Conservation (phyloP, 768 basidiomycete species). For the Kwoniella sp. region DNA sequence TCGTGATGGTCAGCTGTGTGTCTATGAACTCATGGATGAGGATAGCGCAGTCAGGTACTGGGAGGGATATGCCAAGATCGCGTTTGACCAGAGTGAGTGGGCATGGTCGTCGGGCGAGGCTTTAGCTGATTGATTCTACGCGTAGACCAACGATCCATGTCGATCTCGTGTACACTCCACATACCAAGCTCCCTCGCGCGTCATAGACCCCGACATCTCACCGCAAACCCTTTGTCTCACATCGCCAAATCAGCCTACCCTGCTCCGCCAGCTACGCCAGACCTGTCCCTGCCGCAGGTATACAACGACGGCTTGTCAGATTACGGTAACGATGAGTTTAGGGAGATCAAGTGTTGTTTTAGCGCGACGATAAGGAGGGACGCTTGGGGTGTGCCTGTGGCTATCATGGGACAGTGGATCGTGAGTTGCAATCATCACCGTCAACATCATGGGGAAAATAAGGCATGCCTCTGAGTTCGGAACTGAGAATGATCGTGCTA, state of each 20-base stretch:
- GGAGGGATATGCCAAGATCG: conserved; percentile 87
- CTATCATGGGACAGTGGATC: conserved; percentile 55
- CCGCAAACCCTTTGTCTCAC: conserved; percentile 21
- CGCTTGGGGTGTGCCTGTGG: conserved; percentile 54
- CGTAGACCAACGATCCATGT: conserved; percentile 47
- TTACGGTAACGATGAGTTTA: conserved; percentile 30
- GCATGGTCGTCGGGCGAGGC: background rate
- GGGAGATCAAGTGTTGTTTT: conserved; percentile 55
- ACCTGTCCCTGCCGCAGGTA: conserved; percentile 24
- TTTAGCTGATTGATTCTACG: background rate
- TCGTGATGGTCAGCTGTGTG: conserved; percentile 78
- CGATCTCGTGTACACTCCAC: conserved; percentile 49
- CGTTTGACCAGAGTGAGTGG: conserved; percentile 46
- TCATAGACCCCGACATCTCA: conserved; percentile 29
- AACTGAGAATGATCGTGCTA: no score
- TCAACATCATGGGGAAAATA: no score
- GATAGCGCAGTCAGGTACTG: conserved; percentile 95
- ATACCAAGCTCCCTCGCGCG: conserved; percentile 48
- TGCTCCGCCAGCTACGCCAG: conserved; percentile 16
- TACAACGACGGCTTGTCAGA: conserved; percentile 17
- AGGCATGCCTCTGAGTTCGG: no score
- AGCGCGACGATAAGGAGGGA: conserved; percentile 56
- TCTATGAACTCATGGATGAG: conserved; percentile 98
- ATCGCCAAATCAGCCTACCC: conserved; percentile 19
- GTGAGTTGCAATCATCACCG: no score